A percentile compares a stretch with the other conserved stretches of the same genome.
Evolutionary conservation across 75 land plant species (phyloP).

Genomic region (Selaginella tamariscina): DNA sequence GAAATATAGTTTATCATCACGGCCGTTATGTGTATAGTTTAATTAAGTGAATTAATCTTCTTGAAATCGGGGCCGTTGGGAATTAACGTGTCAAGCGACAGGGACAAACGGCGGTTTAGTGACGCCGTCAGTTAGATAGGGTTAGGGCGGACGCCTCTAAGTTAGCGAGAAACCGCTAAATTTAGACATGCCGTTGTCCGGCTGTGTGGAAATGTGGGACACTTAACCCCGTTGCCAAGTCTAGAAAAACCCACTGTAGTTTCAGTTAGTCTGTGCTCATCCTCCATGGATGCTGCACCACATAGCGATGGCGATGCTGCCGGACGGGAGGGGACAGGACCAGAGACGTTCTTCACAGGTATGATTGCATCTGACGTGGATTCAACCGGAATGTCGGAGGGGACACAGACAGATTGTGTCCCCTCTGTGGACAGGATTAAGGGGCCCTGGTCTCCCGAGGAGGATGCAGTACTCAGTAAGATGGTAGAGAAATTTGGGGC

Average conservation of each 20-base stretch:
- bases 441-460: conserved; percentile 89
- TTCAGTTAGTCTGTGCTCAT: not conserved
- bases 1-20: too few relatives aligned
- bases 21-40: too few relatives aligned
- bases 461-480: conserved; percentile 44
- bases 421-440: conserved; percentile 42
- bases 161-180: not conserved
- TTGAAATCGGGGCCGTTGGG: too few relatives aligned
- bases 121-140: too few relatives aligned
- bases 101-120: too few relatives aligned
- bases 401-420: too few relatives aligned
- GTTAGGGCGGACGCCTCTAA: too few relatives aligned
- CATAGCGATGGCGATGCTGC: conserved; percentile 13
- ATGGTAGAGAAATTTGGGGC: conserved; percentile 65
- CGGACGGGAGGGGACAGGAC: conserved; percentile 4
- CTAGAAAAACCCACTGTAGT: too few relatives aligned
- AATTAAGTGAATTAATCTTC: too few relatives aligned
- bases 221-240: too few relatives aligned
- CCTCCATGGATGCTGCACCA: not conserved
- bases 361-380: not conserved
- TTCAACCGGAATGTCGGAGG: too few relatives aligned
- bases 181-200: not conserved
- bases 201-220: not conserved
- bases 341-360: conserved; percentile 17
- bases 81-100: too few relatives aligned